These are phyloP conservation scores for Metschnikowia arizonensis DNA, from an alignment of 805 yeast species.

Conservation along the genomic window DNA sequence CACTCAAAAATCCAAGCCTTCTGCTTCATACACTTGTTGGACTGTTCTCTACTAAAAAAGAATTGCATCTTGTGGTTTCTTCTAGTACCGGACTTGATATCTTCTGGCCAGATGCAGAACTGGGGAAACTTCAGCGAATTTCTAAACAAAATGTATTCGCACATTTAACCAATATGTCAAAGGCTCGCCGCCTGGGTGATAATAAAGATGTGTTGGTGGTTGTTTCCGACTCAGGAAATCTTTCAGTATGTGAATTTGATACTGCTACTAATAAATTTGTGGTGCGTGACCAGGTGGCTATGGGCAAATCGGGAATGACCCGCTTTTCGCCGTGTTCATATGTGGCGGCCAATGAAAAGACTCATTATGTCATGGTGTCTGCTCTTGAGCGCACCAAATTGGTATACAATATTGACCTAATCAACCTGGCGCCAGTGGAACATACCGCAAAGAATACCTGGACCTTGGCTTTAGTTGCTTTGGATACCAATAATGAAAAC, in stretches of 20 bases:
- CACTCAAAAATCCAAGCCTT: slow-evolving; percentile 59
- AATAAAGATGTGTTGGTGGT: slow-evolving; percentile 56
- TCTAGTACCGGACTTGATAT: slow-evolving; percentile 53
- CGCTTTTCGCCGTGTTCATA: slow-evolving; percentile 73
- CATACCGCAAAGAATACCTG: slow-evolving; percentile 48
- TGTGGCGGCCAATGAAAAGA: slow-evolving; percentile 64
- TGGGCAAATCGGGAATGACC: slow-evolving; percentile 69
- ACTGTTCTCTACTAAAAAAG: slow-evolving; percentile 50
- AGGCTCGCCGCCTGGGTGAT: slow-evolving; percentile 51
- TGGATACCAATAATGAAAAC: slow-evolving; percentile 77
- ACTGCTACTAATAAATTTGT: slow-evolving; percentile 38
- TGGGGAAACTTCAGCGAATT: slow-evolving; percentile 50
- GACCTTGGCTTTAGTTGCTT: slow-evolving; percentile 50
- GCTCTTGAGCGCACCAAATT: slow-evolving; percentile 73
- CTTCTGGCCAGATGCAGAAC: slow-evolving; percentile 47
- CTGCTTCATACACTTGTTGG: slow-evolving; percentile 60
- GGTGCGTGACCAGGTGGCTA: slow-evolving; percentile 58
- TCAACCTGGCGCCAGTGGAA: slow-evolving; percentile 63
- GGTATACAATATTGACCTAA: slow-evolving; percentile 54
- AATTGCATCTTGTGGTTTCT: slow-evolving; percentile 62
- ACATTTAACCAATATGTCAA: slow-evolving; percentile 48
- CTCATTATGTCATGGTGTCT: slow-evolving; percentile 63
- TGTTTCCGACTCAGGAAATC: slow-evolving; percentile 76
- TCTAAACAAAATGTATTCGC: slow-evolving; percentile 51
- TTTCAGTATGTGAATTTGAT: slow-evolving; percentile 50